Conservation (phyloP, 164 flowering plant genomes). For the Amborella trichopoda region DNA sequence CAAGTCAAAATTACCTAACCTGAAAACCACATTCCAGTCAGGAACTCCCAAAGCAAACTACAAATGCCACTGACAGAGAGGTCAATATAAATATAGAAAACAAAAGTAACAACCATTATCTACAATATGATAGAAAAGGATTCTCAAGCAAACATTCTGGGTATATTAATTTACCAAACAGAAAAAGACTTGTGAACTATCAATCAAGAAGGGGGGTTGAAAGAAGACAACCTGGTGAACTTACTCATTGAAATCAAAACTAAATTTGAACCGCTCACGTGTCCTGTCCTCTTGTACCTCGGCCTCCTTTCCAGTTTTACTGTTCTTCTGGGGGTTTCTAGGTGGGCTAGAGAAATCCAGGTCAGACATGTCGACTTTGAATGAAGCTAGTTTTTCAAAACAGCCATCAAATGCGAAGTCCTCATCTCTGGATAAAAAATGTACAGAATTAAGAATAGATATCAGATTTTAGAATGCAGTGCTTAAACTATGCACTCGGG, state of each 20-base stretch:
- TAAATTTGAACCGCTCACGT: slow-evolving; percentile 35
- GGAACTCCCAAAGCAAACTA: too few relatives aligned
- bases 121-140: too few relatives aligned
- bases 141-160: too few relatives aligned
- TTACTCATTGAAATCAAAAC: slow-evolving; percentile 74
- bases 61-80: too few relatives aligned
- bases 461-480: not conserved
- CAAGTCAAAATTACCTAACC: slow-evolving; percentile 51
- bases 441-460: too few relatives aligned
- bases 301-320: slow-evolving; percentile 25
- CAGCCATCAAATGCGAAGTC: slow-evolving; percentile 72
- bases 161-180: too few relatives aligned
- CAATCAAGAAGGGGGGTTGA: too few relatives aligned
- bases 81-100: too few relatives aligned
- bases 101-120: too few relatives aligned
- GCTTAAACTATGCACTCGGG: not conserved
- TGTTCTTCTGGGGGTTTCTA: slow-evolving; percentile 31
- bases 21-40: too few relatives aligned
- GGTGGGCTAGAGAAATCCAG: slow-evolving; percentile 64
- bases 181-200: too few relatives aligned
- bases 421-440: slow-evolving; percentile 50
- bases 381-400: slow-evolving; percentile 66
- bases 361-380: slow-evolving; percentile 77
- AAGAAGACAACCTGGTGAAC: slow-evolving; percentile 3
- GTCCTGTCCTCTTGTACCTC: slow-evolving; percentile 27